Evolutionary conservation across 768 basidiomycete genomes (phyloP), one percentile per base, ranked within the genome.

Genomic region (Porphyrellus cyaneotinctus): DNA sequence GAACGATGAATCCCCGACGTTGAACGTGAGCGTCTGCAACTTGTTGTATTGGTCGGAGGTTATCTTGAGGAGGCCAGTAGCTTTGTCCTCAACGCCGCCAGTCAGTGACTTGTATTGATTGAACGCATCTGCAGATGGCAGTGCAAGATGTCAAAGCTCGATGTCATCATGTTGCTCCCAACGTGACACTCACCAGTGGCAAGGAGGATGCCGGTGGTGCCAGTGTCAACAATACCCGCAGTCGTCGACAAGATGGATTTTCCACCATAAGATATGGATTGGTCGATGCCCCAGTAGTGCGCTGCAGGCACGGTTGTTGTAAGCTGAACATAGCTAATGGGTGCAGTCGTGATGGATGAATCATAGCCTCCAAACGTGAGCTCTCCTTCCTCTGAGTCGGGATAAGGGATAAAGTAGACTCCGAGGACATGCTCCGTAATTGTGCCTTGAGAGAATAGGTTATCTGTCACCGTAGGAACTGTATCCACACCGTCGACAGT

Each of bases 381-480:
- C 47, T 58, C 32, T 15, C 67, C 57, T 24, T 52, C 59, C 37
- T 65, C 53, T 15, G 64, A 47, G 14, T 43, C 59, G 14, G 62
- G 47, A 22, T 50, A 23, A 8, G 70, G 69, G 24, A 51, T 54
- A 52, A 72, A 74, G 47, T 63, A 72, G n/a, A 75, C 53, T 8
- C 70, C 70, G 22, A 75, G 45, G 0, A 66, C 58, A 12, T 67
- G 54, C 2, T 60, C 38, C 6, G 42, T 41, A 43, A 74, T 73
- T 11, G 47, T 44, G 24, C 66, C 65, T 49, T 72, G 67, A 6
- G 41, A 30, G 44, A 51, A 62, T 5, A 74, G 68, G 51, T 69
- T 73, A 58, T 74, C 66, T 12, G 57, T 61, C 12, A 74, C 69
- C 9, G 74, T 75, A 4, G 70, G 67, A 32, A 72, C 57, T 8